Base-by-base conservation (phyloP, 2,329 filamentous ascomycete genomes). In the Didymosphaeria variabile region DNA sequence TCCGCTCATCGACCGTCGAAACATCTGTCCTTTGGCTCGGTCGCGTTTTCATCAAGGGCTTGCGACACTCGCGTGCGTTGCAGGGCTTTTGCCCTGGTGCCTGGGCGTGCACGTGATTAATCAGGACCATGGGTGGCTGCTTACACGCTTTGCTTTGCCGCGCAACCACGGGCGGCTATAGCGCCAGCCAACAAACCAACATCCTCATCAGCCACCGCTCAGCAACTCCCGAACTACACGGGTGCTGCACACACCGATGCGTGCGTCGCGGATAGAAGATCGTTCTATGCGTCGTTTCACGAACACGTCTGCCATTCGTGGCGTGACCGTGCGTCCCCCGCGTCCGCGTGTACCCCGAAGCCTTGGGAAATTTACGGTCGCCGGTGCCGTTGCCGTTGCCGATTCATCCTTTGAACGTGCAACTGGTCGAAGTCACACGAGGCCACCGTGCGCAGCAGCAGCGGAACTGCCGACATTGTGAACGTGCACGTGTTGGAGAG, bases 161-260 rank as follows among this genome's bases (percentile, higher is more conserved):
- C 26, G 26, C 26, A 29, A 29, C 26, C 6, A 29, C 26, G 17
- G n/a, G 40, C 40, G 40, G 40, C 40, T 44, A 21, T 19, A 10
- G 40, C 40, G 40, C 40, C 34, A 36, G 34, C 34, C 40, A 21
- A 44, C 40, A 38, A 60, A 59, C 57, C 60, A 63, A 63, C 60
- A 58, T 51, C 55, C 52, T 44, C 60, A 61, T 59, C 66, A 42
- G 66, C 65, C 56, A 59, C 58, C 63, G 63, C 60, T 62, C n/a
- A 66, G 65, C 59, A 62, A 51, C 46, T 53, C 29, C 47, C 21
- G 17, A 34, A 38, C 49, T n/a, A 23, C 49, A 38, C 19, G 19
- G 19, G 23, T 17, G 38, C 5, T 36, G 6, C 5, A 45, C 36
- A 31, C 32, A 45, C n/a, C n/a, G n/a, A n/a, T 29, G 36, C 47